Conservation (phyloP, 2,329 filamentous ascomycete species). For the Diaporthe sp. region DNA sequence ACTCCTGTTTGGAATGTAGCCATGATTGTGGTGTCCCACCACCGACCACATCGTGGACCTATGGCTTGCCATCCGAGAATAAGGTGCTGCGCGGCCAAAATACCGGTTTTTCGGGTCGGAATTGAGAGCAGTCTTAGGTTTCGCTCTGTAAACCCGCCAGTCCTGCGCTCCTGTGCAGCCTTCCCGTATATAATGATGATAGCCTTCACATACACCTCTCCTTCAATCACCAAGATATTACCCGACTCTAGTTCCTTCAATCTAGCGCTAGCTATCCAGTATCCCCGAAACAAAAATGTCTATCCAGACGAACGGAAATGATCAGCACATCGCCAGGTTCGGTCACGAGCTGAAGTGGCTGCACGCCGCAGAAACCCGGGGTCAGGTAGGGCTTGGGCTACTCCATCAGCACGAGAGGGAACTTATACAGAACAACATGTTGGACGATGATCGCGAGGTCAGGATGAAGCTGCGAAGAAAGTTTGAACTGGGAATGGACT, state of each 20-base stretch:
- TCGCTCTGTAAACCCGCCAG: background rate
- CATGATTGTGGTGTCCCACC: background rate
- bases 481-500: background rate
- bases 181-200: background rate
- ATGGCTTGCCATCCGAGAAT: background rate
- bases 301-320: background rate
- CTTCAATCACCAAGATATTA: background rate
- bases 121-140: background rate
- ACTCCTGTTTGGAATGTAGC: background rate
- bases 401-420: background rate
- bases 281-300: background rate
- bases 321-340: background rate
- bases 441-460: background rate
- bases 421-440: background rate
- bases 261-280: background rate
- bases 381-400: background rate
- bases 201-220: background rate
- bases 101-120: background rate
- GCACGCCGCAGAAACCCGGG: background rate
- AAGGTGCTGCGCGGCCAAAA: background rate
- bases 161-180: background rate
- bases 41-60: background rate
- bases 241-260: background rate
- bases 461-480: background rate
- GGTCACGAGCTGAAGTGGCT: background rate